phyloP scores from a whole-genome alignment of 192 early-diverging fungal species.

The Coemansia sp. region DNA sequence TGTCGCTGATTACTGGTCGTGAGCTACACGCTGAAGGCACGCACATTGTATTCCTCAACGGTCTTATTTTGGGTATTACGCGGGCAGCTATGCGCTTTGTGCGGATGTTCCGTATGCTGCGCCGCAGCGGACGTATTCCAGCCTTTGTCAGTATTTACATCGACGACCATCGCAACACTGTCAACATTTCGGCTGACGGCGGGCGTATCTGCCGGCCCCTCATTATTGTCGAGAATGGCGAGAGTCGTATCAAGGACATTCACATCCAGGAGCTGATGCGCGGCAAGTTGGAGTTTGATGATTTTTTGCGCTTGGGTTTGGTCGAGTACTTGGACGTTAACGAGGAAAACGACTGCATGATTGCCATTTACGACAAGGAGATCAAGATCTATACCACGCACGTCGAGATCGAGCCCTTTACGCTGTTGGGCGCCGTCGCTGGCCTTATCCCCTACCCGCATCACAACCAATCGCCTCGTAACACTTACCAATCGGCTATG shows the following conservation, averaged over 20 bases:
- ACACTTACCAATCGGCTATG: constrained; percentile 99
- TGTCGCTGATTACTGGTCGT: constrained; percentile 74
- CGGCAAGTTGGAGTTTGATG: constrained; percentile 63
- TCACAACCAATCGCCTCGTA: constrained; percentile 99
- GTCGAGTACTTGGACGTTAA: constrained; percentile 98
- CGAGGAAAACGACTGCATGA: constrained; percentile 98
- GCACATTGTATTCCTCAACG: constrained; percentile 92
- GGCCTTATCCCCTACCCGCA: constrained; percentile 99
- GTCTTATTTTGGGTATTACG: constrained; percentile 88
- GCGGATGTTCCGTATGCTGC: constrained; percentile 77
- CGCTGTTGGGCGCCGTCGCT: constrained; percentile 99
- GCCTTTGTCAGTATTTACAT: constrained; percentile 77
- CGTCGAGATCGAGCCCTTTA: constrained; percentile 98
- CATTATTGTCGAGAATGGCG: constrained; percentile 82
- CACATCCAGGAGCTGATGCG: constrained; percentile 64
- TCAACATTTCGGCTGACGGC: constrained; percentile 93
- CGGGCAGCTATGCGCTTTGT: constrained; percentile 85
- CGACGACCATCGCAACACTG: constrained; percentile 90
- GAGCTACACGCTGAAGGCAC: constrained; percentile 81
- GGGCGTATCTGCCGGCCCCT: constrained; percentile 94
- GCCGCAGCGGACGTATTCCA: constrained; percentile 85
- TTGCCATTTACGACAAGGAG: constrained; percentile 95
- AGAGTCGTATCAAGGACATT: constrained; percentile 64
- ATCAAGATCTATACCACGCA: constrained; percentile 82
- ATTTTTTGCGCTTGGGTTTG: constrained; percentile 77